Evolutionary conservation across 352 stramenopile species (phyloP), one percentile per base, ranked within the genome.

Genomic region (Globisporangium cederbergense): DNA sequence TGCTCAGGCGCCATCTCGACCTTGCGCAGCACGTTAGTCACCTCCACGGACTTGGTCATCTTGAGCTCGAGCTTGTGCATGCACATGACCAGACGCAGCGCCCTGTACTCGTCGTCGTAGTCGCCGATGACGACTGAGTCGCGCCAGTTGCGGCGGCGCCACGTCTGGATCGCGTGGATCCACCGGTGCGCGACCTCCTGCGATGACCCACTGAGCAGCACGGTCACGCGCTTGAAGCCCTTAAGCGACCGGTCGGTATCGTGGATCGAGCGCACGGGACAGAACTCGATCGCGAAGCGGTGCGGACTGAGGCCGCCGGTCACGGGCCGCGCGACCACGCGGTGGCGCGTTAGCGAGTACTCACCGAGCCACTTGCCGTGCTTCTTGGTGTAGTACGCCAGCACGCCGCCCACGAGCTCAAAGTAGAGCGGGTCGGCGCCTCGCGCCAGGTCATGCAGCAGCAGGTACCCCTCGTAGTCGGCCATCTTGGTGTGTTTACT

Each of bases 391-490:
- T 79, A 93, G 66, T 91, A 93, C 71, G 78, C 78, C 46, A 93
- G 79, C 66, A 91, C 66, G 0, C 85, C 85, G 55, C 76, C 70
- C 47, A 83, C 76, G 56, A 93, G 76, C 63, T 89, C 79, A 65
- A 93, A 91, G 67, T 88, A 93, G 46, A 93, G 73, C 32, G 85
- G 85, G 60, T 93, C 85, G 4, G 65, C 60, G 25, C 34, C 28
- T 0, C 52, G 65, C 9, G 56, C 51, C 4, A 67, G 73, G 69
- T 85, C 81, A 67, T 93, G 85, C 22, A 93, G 74, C 38, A 93
- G 67, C 22, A 93, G 62, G 69, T 81, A 93, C 20, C 85, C 85
- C 79, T 91, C 81, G 72, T 90, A 93, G 67, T 93, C 85, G 22
- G 85, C 85, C 85, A 93, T 93, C 20, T 14, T 55, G 34, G 6